These are phyloP conservation scores for Trichosporon sp. DNA, from an alignment of 1,284 basidiomycete genomes.

Conservation along the genomic window DNA sequence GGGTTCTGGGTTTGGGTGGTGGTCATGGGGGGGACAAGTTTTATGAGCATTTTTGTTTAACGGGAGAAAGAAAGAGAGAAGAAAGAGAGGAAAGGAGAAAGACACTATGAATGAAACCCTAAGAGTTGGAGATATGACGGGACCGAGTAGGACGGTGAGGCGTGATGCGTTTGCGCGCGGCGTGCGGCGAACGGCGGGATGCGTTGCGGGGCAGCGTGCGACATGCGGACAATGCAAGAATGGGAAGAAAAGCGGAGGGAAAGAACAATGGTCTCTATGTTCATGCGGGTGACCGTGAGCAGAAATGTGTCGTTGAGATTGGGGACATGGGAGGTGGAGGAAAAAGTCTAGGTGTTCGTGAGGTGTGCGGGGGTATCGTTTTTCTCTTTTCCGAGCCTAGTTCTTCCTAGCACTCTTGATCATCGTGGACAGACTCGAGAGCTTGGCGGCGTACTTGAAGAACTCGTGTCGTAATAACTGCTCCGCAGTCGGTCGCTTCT, in stretches of 20 bases:
- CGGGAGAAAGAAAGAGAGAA: not conserved
- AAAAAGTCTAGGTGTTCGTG: not conserved
- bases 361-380: not conserved
- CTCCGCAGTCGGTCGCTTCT: constrained; percentile 85
- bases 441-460: constrained; percentile 81
- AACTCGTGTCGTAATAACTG: constrained; percentile 85
- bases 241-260: not conserved
- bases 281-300: constrained; percentile 5
- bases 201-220: not conserved
- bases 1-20: no score
- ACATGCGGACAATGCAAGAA: constrained; percentile 5
- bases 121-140: not conserved
- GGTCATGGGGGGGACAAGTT: not conserved
- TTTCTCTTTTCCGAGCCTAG: not conserved
- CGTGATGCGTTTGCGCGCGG: not conserved
- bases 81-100: not conserved
- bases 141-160: no score
- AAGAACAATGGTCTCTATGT: not conserved
- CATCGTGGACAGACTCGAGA: constrained; percentile 81
- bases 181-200: no score
- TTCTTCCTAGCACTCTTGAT: constrained; percentile 88
- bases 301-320: constrained; percentile 9
- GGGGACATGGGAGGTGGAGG: not conserved
- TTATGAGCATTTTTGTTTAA: constrained; percentile 8
- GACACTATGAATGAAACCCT: not conserved